Base-by-base conservation (phyloP, 1,284 basidiomycete species). In the Lentinus polychrous region DNA sequence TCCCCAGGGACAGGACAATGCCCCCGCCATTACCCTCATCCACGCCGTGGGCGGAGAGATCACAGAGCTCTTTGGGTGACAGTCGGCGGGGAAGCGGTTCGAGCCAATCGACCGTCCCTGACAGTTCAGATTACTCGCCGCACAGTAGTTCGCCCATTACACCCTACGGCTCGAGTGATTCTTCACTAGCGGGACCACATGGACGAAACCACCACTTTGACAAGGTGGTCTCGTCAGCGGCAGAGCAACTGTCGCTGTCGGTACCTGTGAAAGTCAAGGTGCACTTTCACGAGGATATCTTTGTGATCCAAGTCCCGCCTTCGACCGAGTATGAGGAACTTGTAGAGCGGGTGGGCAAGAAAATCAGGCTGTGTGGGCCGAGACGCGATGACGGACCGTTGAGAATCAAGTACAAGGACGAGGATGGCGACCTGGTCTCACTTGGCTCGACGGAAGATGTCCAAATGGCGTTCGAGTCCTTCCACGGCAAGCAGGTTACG, bases 361-460 rank as follows among this genome's bases (percentile, higher is more conserved):
- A 98, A 77, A 91, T 97, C 56, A 78, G 90, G 18, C 71, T 94
- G 15, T 94, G 91, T 62, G 89, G 91, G 18, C 83, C 83, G 2
- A 74, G 83, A 48, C 72, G 87, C 34, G 81, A 83, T 36, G 81
- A 86, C 62, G 78, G 79, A 20, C 85, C 87, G 0, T 67, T 94
- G 57, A 81, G 89, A 45, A 82, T 94, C 55, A 91, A 90, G 65
- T 94, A 94, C 66, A 82, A 76, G 64, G 91, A 94, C 66, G 91
- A 94, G 62, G 91, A 94, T 57, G 90, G 89, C n/a, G 91, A 94
- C 63, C 73, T 89, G 74, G 81, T 94, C 43, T 84, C 82, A 34
- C 75, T 94, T 52, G 85, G 84, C 24, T 91, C 87, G 44, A 91
- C 89, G 43, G 91, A 94, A 62, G 91, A 94, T 63, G 85, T 93